Conservation (phyloP, 805 yeast species). For the Barnettozyma wickerhamii region DNA sequence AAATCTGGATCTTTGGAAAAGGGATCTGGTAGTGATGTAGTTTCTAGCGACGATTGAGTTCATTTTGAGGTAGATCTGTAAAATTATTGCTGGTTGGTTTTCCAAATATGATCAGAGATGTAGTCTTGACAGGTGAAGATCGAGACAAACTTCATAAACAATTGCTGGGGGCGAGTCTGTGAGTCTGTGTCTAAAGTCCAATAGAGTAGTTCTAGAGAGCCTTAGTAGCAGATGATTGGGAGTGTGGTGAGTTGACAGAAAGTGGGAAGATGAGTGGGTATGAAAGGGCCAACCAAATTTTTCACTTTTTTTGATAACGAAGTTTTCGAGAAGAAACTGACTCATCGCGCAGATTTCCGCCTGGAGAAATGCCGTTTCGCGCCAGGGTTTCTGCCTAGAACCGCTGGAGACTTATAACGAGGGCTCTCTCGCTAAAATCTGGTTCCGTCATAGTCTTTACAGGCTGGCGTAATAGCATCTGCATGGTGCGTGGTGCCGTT, state of each 20-base stretch:
- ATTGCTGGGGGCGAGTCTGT: background rate
- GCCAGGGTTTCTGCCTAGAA: background rate
- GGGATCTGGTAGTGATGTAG: constrained; percentile 16
- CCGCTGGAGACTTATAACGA: no score
- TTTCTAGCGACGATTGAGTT: constrained; percentile 25
- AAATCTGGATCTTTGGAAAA: constrained; percentile 26
- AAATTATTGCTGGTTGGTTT: constrained; percentile 34
- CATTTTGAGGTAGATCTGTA: constrained; percentile 15
- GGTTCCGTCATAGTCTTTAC: no score
- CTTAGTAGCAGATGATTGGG: background rate
- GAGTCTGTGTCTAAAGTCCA: background rate
- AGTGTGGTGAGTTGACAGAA: background rate
- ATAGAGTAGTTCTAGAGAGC: background rate
- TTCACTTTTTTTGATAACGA: background rate
- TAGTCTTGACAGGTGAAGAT: constrained; percentile 42
- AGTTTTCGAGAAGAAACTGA: background rate
- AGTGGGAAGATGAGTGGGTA: background rate
- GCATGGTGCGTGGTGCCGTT: no score
- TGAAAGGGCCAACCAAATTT: no score
- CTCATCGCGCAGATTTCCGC: background rate
- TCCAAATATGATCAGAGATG: constrained; percentile 50
- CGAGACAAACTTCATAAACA: constrained; percentile 25
- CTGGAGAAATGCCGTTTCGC: background rate
- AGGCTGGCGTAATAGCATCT: no score
- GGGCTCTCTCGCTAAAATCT: no score